Base-by-base conservation (phyloP, 768 basidiomycete species). In the Rhodotorula babjevae region DNA sequence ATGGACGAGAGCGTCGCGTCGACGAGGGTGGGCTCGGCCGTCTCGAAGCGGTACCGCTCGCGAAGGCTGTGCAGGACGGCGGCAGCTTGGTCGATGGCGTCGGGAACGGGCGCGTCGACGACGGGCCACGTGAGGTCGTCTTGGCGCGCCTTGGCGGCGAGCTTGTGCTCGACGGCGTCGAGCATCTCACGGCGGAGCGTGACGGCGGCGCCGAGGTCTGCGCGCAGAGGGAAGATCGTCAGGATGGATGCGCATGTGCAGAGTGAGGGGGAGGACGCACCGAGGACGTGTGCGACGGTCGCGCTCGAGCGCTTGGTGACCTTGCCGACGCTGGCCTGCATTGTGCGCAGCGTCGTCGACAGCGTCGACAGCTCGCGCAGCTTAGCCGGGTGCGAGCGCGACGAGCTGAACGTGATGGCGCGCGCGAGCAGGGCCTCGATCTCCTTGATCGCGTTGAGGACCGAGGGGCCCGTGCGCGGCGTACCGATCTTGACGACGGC, bases 181-280 rank as follows among this genome's bases (percentile, higher is more conserved):
- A 93, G 80, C 84, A 97, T 86, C 79, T 98, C 95, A 27, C 92
- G 86, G 16, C 88, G 87, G 3, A 96, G 84, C 0, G 92, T 92
- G 58, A 93, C 85, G 10, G 90, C 86, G 0, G 88, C 84, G 5
- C 88, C 88, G 23, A 85, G 82, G 80, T 95, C 94, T 95, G 74
- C 16, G 9, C 36, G 2, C 0, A 2, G 36, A 61, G 15, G n/a
- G 53, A 52, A 50, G 5, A 70, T 64, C 46, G 23, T 42, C 10
- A 36, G 36, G 36, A 5, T 16, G 27, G 56, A n/a, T 72, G 42
- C 68, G 67, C 56, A 40, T 8, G 16, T 40, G 7, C 40, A 33
- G 21, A 21, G 47, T 3, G 3, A 88, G 88, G 33, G 8, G 29
- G 15, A 88, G 88, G 86, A 65, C 80, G 57, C 47, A 82, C 82